These are phyloP conservation scores for Claviceps spartinae DNA, from an alignment of 2,329 filamentous ascomycete species.

Conservation along the genomic window DNA sequence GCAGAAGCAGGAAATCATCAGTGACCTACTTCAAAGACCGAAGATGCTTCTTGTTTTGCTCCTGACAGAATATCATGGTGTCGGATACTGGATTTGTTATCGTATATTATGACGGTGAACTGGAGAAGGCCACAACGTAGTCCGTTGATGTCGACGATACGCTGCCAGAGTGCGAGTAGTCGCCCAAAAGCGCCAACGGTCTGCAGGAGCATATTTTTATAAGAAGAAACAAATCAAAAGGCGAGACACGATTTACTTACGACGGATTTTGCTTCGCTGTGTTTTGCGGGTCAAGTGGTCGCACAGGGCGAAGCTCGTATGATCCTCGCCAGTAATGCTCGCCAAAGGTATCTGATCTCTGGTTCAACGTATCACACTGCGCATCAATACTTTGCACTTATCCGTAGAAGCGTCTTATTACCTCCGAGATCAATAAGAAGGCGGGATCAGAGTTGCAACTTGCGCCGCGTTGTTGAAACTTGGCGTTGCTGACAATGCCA, in stretches of 20 bases:
- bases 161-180: neutral
- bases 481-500: neutral
- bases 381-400: neutral
- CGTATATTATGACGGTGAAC: neutral
- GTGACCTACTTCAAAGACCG: conserved; percentile 5
- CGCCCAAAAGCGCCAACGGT: neutral
- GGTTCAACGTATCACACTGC: conserved; percentile 2
- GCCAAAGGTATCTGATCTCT: neutral
- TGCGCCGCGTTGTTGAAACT: neutral
- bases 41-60: conserved; percentile 3
- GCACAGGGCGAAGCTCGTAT: neutral
- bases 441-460: neutral
- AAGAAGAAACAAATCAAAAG: neutral
- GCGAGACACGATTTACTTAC: neutral
- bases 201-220: neutral
- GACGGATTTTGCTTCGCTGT: neutral
- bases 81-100: neutral
- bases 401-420: neutral
- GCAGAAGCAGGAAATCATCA: neutral
- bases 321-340: neutral
- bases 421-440: neutral
- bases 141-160: neutral
- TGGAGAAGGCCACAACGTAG: neutral
- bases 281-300: neutral
- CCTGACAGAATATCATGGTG: conserved; percentile 4